Base-by-base conservation (phyloP, 805 yeast genomes). In the Candida stauntonica region DNA sequence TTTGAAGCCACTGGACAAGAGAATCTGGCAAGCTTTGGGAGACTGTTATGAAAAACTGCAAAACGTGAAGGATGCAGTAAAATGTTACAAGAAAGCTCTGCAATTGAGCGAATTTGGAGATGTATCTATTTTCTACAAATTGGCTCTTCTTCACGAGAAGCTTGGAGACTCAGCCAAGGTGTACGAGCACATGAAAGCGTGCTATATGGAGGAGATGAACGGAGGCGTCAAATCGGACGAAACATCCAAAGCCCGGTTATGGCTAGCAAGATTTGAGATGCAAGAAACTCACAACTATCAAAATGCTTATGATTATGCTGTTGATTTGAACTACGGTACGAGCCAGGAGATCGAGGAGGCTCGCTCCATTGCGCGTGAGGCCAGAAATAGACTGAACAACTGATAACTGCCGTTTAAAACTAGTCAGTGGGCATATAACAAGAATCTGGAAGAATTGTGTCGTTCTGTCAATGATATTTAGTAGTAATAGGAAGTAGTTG, bases 21-120 rank as follows among this genome's bases (percentile, higher is more conserved):
- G 99, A 48, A 88, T 91, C 86, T 93, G 99, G 99, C 86, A 81
- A 48, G 97, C 98, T 0, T 70, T 91, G 30, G 98, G 89, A 0
- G 80, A 81, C 51, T 87, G 97, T 60, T 89, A 79, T 60, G 93
- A 86, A 49, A 85, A 85, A 53, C 70, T 88, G 26, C 77, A 76
- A 17, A 81, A 86, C 44, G 62, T 65, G 18, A 72, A 69, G 12
- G 95, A 89, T 46, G 80, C 97, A 0, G 73, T 88, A 18, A 83
- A 81, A 54, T 80, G 93, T 13, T 89, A 83, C 58, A 79, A 81
- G 48, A 80, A 88, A 52, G 96, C 96, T 0, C 62, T 85, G 24
- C 67, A 66, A 18, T 62, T 75, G 30, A 72, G 79, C 15, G 73
- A 80, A 24, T 80, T 67, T 29, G 66, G 64, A 42, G 87, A 76